phyloP scores from a whole-genome alignment of 1,284 basidiomycete genomes.

The Naganishia cerealis region DNA sequence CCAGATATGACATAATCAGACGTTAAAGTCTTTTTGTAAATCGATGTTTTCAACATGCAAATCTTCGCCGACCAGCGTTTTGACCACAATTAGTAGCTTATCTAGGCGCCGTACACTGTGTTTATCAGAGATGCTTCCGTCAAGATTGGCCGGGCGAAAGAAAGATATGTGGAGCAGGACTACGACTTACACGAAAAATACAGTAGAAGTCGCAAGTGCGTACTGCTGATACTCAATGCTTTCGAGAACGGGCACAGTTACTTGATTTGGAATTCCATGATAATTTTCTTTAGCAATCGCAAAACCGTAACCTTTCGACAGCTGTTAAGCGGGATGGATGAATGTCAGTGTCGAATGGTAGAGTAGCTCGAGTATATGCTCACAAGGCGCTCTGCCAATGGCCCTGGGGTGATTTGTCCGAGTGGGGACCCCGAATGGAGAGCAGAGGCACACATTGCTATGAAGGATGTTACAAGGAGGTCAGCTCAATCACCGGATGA shows the following conservation, averaged over 20 bases:
- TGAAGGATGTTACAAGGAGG: constrained; percentile 48
- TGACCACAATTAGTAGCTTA: constrained; percentile 28
- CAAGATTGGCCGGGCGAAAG: neutral
- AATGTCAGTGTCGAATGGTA: neutral
- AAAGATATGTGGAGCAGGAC: neutral
- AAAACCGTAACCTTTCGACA: constrained; percentile 38
- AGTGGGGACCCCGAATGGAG: constrained; percentile 72
- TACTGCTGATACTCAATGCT: constrained; percentile 48
- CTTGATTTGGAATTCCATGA: constrained; percentile 44
- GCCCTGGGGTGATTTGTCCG: constrained; percentile 82
- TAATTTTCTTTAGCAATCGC: constrained; percentile 39
- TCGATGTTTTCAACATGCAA: constrained; percentile 31
- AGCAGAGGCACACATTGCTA: constrained; percentile 56
- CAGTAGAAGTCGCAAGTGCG: constrained; percentile 50
- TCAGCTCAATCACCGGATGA: constrained; percentile 25
- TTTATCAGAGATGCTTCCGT: neutral
- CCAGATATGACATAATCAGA: neutral
- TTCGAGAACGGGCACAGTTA: constrained; percentile 46
- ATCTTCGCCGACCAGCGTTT: constrained; percentile 34
- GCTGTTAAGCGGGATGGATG: constrained; percentile 41
- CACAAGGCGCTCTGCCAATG: constrained; percentile 73
- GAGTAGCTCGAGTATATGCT: constrained; percentile 20
- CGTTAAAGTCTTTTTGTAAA: constrained; percentile 30
- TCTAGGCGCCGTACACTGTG: constrained; percentile 33
- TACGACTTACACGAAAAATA: constrained; percentile 43